A percentile compares a stretch with the other conserved stretches of the same genome.
These are phyloP conservation scores for Stachybotrys chlorohalonatus DNA, from an alignment of 2,329 filamentous ascomycete genomes.

Conservation along the genomic window DNA sequence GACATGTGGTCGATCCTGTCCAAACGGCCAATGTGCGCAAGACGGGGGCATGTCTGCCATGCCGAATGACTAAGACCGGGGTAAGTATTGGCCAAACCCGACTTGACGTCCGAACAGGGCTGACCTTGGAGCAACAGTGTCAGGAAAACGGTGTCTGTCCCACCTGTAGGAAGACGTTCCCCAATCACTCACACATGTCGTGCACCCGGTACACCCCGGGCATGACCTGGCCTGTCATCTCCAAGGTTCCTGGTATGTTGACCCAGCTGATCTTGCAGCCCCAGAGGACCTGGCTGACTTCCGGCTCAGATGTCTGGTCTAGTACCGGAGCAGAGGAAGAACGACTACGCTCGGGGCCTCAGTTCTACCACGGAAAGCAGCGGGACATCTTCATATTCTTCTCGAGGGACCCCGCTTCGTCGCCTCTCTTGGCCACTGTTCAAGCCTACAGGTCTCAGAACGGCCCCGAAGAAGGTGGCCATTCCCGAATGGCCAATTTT, in stretches of 20 bases:
- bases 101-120: slow-evolving; percentile 10
- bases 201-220: slow-evolving; percentile 28
- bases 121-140: slow-evolving; percentile 22
- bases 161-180: slow-evolving; percentile 30
- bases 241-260: slow-evolving; percentile 26
- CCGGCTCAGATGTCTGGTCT: slow-evolving; percentile 27
- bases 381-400: slow-evolving; percentile 27
- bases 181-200: slow-evolving; percentile 28
- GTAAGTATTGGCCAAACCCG: slow-evolving; percentile 24
- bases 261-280: slow-evolving; percentile 3
- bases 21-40: slow-evolving; percentile 41
- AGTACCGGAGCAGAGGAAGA: slow-evolving; percentile 23
- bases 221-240: slow-evolving; percentile 28
- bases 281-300: slow-evolving; percentile 6
- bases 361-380: slow-evolving; percentile 26
- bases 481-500: slow-evolving; percentile 25
- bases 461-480: slow-evolving; percentile 16
- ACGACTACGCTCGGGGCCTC: slow-evolving; percentile 21
- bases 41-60: slow-evolving; percentile 37
- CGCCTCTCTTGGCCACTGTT: slow-evolving; percentile 27
- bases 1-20: slow-evolving; percentile 28
- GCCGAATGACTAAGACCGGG: slow-evolving; percentile 36
- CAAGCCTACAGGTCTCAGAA: slow-evolving; percentile 26
- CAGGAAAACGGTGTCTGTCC: slow-evolving; percentile 31
- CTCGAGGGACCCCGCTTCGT: slow-evolving; percentile 23